Evolutionary conservation across 495 filamentous ascomycete genomes (phyloP).

Genomic region (Lophium mytilinum): DNA sequence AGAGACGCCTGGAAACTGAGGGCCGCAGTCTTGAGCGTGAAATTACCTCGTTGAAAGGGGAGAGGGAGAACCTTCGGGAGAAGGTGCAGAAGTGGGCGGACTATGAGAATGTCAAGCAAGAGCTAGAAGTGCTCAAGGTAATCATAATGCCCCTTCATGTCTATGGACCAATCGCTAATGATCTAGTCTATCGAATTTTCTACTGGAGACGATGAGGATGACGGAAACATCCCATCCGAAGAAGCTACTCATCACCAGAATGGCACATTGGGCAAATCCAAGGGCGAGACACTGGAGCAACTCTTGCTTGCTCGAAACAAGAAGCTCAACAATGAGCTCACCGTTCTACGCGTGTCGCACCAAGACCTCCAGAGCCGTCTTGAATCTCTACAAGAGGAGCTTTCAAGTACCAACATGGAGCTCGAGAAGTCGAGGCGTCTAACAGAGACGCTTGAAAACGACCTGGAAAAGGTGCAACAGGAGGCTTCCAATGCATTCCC

Average conservation of each 20-base stretch:
- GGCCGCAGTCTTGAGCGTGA: conserved; percentile 68
- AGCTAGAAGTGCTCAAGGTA: conserved; percentile 88
- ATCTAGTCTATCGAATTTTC: conserved; percentile 84
- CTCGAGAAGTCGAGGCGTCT: conserved; percentile 77
- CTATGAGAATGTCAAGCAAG: conserved; percentile 91
- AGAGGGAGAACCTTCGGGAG: conserved; percentile 61
- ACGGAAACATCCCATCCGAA: conserved; percentile 25
- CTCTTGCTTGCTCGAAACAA: conserved; percentile 89
- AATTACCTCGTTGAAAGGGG: conserved; percentile 52
- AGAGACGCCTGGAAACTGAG: conserved; percentile 63
- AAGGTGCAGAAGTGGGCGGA: conserved; percentile 86
- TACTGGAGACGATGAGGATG: conserved; percentile 75
- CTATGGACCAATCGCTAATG: too few species aligned
- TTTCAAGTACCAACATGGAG: conserved; percentile 75
- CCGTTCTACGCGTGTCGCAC: conserved; percentile 85
- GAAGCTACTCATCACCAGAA: conserved; percentile 31
- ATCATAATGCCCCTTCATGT: background rate
- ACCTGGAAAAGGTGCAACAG: conserved; percentile 78
- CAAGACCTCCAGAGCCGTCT: conserved; percentile 81
- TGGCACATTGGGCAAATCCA: conserved; percentile 46
- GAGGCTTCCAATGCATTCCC: conserved; percentile 77
- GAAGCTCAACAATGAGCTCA: conserved; percentile 88
- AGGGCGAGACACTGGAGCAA: conserved; percentile 80
- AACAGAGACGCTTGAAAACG: conserved; percentile 84
- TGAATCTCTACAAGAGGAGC: conserved; percentile 69